Conservation (phyloP, 331 rosid genomes). For the Stylosanthes scabra region DNA sequence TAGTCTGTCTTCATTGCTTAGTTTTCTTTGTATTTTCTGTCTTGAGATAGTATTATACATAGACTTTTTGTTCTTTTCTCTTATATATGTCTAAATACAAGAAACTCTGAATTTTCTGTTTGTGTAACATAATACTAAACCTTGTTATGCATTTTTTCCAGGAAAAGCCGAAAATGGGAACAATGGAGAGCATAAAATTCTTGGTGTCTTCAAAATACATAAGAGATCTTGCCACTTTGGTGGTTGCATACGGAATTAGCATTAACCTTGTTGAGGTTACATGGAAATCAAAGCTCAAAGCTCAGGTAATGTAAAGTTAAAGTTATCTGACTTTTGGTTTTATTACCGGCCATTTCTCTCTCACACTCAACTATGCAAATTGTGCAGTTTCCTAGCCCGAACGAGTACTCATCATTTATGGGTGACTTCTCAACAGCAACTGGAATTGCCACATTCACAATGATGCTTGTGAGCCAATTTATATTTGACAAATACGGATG, state of each 20-base stretch:
- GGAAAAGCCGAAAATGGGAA: slow-evolving; percentile 97
- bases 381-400: slow-evolving; percentile 97
- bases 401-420: slow-evolving; percentile 97
- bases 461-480: slow-evolving; percentile 94
- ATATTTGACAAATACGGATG: slow-evolving; percentile 92
- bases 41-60: no score
- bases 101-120: background rate
- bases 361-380: slow-evolving; percentile 13
- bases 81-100: background rate
- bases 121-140: background rate
- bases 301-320: slow-evolving; percentile 65
- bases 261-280: slow-evolving; percentile 99
- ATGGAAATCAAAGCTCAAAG: slow-evolving; percentile 99
- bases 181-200: slow-evolving; percentile 98
- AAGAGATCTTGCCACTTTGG: slow-evolving; percentile 97
- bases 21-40: no score
- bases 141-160: slow-evolving; percentile 43
- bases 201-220: slow-evolving; percentile 93
- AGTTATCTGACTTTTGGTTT: slow-evolving; percentile 9
- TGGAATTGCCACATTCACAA: slow-evolving; percentile 82
- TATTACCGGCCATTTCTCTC: background rate
- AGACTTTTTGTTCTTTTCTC: background rate
- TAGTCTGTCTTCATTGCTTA: no score
- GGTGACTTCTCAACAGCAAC: slow-evolving; percentile 99
- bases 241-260: slow-evolving; percentile 98